Evolutionary conservation across 2,329 filamentous ascomycete species (phyloP).

Genomic region (Cadophora sp.): DNA sequence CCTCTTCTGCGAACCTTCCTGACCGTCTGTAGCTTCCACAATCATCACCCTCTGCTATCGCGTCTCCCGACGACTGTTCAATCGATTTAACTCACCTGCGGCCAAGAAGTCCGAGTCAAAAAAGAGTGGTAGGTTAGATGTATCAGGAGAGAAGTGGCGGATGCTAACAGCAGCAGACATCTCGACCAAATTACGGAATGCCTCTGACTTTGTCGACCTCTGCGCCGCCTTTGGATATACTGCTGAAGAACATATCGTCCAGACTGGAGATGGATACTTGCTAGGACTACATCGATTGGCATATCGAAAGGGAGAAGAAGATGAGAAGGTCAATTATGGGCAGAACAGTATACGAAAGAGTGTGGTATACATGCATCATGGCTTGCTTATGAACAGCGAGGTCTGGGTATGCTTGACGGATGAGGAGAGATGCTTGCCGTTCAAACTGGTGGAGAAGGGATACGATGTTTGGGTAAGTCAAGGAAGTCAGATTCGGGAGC

Average conservation of each 20-base stretch:
- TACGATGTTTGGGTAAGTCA: constrained; percentile 89
- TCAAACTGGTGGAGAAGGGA: constrained; percentile 85
- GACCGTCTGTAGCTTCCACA: constrained; percentile 65
- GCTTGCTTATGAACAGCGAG: constrained; percentile 97
- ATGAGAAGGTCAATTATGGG: constrained; percentile 77
- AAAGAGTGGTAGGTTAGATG: constrained; percentile 68
- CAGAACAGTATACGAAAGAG: constrained; percentile 74
- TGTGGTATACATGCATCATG: constrained; percentile 94
- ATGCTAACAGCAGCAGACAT: constrained; percentile 59
- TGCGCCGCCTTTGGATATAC: constrained; percentile 91
- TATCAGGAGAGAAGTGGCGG: constrained; percentile 65
- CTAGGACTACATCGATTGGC: constrained; percentile 88
- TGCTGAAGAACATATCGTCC: constrained; percentile 94
- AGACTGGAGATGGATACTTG: constrained; percentile 92
- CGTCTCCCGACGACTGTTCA: constrained; percentile 82
- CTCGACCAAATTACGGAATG: constrained; percentile 80
- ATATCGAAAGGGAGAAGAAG: constrained; percentile 82
- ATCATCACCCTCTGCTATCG: constrained; percentile 85
- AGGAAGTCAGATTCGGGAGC: background rate
- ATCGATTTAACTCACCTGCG: constrained; percentile 74
- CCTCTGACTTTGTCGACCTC: constrained; percentile 92
- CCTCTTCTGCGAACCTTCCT: constrained; percentile 18
- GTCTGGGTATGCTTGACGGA: constrained; percentile 97
- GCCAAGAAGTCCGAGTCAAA: constrained; percentile 71
- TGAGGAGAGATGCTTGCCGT: constrained; percentile 83